These are phyloP conservation scores for Amanita exitialis DNA, from an alignment of 768 basidiomycete genomes.

Conservation along the genomic window DNA sequence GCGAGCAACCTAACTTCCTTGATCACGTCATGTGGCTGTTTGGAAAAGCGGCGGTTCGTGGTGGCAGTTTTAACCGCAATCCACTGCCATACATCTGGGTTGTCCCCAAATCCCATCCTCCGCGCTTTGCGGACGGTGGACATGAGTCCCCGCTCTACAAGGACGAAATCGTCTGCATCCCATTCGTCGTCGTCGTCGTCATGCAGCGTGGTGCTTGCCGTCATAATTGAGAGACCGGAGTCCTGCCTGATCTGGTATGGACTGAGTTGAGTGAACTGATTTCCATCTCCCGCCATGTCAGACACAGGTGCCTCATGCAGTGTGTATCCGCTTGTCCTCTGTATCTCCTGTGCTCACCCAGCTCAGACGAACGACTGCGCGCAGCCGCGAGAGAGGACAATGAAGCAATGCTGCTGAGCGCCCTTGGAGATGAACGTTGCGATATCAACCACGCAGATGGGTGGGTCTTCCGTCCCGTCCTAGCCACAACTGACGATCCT, in stretches of 20 bases:
- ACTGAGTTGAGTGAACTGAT: background rate
- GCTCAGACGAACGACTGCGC: slow-evolving; percentile 61
- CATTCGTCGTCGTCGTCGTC: background rate
- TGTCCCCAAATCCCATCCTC: slow-evolving; percentile 10
- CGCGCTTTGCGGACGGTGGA: background rate
- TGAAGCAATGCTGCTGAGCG: slow-evolving; percentile 52
- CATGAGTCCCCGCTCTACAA: slow-evolving; percentile 2
- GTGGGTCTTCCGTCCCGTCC: slow-evolving; percentile 30
- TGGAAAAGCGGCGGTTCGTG: slow-evolving; percentile 29
- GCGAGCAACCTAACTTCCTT: slow-evolving; percentile 50
- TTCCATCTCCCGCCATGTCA: slow-evolving; percentile 9
- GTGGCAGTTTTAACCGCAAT: slow-evolving; percentile 48
- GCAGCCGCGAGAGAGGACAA: slow-evolving; percentile 68
- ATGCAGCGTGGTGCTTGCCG: background rate
- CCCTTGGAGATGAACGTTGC: slow-evolving; percentile 45
- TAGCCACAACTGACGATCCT: slow-evolving; percentile 5
- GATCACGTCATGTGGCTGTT: slow-evolving; percentile 61
- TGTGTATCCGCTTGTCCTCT: slow-evolving; percentile 12
- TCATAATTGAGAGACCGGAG: background rate
- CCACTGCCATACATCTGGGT: slow-evolving; percentile 19
- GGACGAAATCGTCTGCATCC: slow-evolving; percentile 3
- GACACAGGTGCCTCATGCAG: slow-evolving; percentile 21
- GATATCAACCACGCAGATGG: slow-evolving; percentile 76
- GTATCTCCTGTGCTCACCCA: background rate
- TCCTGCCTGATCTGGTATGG: background rate